Conservation (phyloP, 805 yeast genomes). For the Metschnikowia reukaufii region DNA sequence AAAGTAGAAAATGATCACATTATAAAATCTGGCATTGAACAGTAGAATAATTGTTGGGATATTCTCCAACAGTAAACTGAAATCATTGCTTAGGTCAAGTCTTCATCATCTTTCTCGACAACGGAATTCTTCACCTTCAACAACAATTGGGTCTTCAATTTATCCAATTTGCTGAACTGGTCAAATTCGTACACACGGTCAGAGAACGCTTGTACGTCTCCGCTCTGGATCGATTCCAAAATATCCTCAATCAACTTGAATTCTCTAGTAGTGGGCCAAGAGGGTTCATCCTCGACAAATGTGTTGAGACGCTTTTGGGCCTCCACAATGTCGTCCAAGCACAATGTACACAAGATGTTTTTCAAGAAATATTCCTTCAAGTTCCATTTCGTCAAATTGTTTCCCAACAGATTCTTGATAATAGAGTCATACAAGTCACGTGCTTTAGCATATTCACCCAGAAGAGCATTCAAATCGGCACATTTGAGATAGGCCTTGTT, state of each 20-base stretch:
- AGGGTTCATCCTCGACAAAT: conserved; percentile 68
- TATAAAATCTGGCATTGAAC: too few species aligned
- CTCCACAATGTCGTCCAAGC: conserved; percentile 83
- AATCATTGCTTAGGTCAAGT: conserved; percentile 40
- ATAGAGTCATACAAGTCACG: conserved; percentile 74
- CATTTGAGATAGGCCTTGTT: conserved; percentile 85
- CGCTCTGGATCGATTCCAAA: conserved; percentile 71
- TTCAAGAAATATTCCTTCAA: conserved; percentile 89
- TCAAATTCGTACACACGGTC: conserved; percentile 79
- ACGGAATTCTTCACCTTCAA: conserved; percentile 77
- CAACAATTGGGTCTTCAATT: conserved; percentile 82
- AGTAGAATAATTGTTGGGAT: too few species aligned
- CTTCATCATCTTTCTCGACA: conserved; percentile 69
- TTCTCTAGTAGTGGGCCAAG: conserved; percentile 76
- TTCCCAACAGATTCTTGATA: conserved; percentile 72
- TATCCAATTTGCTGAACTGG: conserved; percentile 84
- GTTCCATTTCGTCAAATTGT: conserved; percentile 82
- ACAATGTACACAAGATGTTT: conserved; percentile 77
- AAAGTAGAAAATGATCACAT: too few species aligned
- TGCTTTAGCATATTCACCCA: conserved; percentile 73
- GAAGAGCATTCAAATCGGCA: conserved; percentile 78
- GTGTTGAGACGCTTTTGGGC: conserved; percentile 70
- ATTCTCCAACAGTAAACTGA: too few species aligned
- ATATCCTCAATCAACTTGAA: conserved; percentile 64
- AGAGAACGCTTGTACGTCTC: conserved; percentile 75